phyloP scores from a whole-genome alignment of 306 rosid species.

The Heteromeles arbutifolia region DNA sequence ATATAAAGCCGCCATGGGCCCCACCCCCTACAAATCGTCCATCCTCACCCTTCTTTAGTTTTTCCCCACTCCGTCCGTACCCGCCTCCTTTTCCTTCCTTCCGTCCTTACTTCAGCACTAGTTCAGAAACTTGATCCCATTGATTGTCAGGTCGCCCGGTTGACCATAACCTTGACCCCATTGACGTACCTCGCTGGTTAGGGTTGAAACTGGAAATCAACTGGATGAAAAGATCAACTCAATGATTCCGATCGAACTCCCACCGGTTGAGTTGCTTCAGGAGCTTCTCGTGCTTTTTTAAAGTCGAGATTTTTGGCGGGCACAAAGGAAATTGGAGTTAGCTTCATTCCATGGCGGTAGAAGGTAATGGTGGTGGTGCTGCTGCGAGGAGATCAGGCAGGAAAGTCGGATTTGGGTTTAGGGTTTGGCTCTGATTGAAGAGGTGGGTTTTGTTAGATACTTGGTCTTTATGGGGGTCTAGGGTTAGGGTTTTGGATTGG shows the following conservation, averaged over 20 bases:
- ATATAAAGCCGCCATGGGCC: too few species aligned
- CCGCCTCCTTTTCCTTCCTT: too few species aligned
- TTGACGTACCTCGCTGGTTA: slow-evolving; percentile 32
- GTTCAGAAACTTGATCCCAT: too few species aligned
- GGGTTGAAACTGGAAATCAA: slow-evolving; percentile 45
- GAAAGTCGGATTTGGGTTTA: slow-evolving; percentile 14
- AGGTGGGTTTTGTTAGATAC: background rate
- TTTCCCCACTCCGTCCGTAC: too few species aligned
- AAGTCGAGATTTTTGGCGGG: slow-evolving; percentile 62
- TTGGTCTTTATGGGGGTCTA: background rate
- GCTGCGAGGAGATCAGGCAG: slow-evolving; percentile 25
- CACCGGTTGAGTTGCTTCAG: slow-evolving; percentile 65
- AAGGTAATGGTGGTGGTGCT: background rate
- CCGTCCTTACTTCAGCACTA: too few species aligned
- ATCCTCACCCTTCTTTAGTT: too few species aligned
- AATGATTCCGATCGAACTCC: slow-evolving; percentile 53
- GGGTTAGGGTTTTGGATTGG: slow-evolving; percentile 11
- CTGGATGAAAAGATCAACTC: slow-evolving; percentile 53
- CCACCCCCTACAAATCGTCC: too few species aligned
- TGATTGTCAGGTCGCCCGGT: slow-evolving; percentile 46
- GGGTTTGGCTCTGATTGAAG: background rate
- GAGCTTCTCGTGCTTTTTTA: slow-evolving; percentile 41
- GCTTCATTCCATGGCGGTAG: slow-evolving; percentile 23
- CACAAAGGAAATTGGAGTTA: slow-evolving; percentile 60
- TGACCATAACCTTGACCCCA: slow-evolving; percentile 35